Base-by-base conservation (phyloP, 192 early-diverging fungal species). In the Entrophospora sp. region DNA sequence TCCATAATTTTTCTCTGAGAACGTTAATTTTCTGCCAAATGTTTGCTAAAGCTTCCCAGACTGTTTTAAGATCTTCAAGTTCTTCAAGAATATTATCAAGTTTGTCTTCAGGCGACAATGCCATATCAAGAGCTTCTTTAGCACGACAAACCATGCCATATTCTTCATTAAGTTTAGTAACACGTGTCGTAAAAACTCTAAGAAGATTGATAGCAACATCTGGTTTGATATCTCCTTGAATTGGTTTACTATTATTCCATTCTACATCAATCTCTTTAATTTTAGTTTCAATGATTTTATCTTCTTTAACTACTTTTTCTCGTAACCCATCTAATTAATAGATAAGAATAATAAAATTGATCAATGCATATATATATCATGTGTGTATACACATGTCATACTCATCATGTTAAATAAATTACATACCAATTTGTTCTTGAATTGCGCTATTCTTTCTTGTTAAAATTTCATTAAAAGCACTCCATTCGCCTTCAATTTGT, bases 401-500 rank as follows among this genome's bases (percentile, higher is more conserved):
- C n/a, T n/a, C n/a, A n/a, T n/a, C n/a, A n/a, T n/a, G 25, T 25
- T 59, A 12, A 45, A 5, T 13, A 34, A 37, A 31, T 16, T n/a
- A 66, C 72, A 73, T 66, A 86, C 83, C 84, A 71, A 95, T 87
- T 71, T 98, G 97, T 58, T 97, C 91, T 67, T 95, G 90, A 68
- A 99, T 96, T 44, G 86, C 82, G 51, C 87, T 86, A 69, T 90
- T 89, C 84, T 98, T 97, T 72, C 89, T 82, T 52, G 77, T 79
- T 35, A 98, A 70, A 60, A 99, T 96, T 77, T 97, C 91, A 70
- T 89, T 93, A 60, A 98, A 95, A 4, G 95, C 89, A 70, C 88
- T 90, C 93, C 95, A 97, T 75, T 98, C 97, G 68, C 95, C 94
- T 45, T 94, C 94, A n/a, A 98, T 81, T 68, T 97, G 91, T 56